These are phyloP conservation scores for Nemophila menziesii DNA, from an alignment of 257 asterid species.

Conservation along the genomic window DNA sequence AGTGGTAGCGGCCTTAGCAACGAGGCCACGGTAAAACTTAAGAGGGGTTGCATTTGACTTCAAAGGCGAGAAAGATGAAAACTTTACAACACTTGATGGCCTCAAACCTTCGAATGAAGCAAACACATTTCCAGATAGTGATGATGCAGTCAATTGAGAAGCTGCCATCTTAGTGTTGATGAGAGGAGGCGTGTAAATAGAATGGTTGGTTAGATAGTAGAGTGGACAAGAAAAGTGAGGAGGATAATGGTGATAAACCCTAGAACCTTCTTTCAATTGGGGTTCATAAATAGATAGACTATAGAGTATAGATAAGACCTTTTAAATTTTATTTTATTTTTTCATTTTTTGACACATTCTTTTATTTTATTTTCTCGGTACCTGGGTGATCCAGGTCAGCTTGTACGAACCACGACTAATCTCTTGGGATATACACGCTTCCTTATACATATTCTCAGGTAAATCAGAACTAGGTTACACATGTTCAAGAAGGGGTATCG, in stretches of 20 bases:
- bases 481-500: too few species aligned
- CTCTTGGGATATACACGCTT: too few species aligned
- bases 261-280: conserved; percentile 24
- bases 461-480: too few species aligned
- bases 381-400: too few species aligned
- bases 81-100: conserved; percentile 28
- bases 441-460: too few species aligned
- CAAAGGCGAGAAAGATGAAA: conserved; percentile 36
- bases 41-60: conserved; percentile 26
- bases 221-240: not conserved
- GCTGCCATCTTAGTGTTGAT: conserved; percentile 53
- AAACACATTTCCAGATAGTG: conserved; percentile 60
- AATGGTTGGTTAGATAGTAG: not conserved
- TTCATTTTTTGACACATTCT: too few species aligned
- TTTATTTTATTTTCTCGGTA: too few species aligned
- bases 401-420: too few species aligned
- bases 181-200: not conserved
- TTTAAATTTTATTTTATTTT: too few species aligned
- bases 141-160: conserved; percentile 60
- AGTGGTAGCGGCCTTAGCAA: conserved; percentile 72
- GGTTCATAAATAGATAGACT: too few species aligned
- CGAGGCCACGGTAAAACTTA: conserved; percentile 47
- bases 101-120: conserved; percentile 72
- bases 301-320: too few species aligned
- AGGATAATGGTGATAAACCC: conserved; percentile 42